Base-by-base conservation (phyloP, 2,329 filamentous ascomycete species). In the Leptographium procerum region DNA sequence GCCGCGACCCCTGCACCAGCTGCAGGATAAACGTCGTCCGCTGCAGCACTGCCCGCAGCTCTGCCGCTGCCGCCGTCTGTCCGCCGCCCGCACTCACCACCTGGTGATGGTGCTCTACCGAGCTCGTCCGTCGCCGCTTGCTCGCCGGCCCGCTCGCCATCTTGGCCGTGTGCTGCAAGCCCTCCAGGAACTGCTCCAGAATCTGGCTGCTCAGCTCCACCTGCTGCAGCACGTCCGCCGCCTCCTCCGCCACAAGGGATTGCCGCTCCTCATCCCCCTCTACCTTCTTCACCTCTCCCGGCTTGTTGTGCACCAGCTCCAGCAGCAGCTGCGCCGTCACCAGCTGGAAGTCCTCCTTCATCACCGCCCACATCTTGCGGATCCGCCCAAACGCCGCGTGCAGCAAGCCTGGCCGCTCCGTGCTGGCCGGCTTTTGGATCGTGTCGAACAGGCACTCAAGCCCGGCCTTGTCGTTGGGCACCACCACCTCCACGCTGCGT, bases 1-100 rank as follows among this genome's bases (percentile, higher is more conserved):
- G 87, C 52, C 84, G 81, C 3, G 91, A 92, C 54, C 82, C 83
- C 68, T 97, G 91, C 19, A 97, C 82, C 29, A 97, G 74, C 69
- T 97, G 91, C 43, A 97, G 77, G 13, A 96, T 88, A 67, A 96
- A 85, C 0, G 91, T 96, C 57, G 92, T 81, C 65, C 87, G 87
- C 64, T 84, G 83, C 62, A 96, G 79, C 8, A 86, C 80, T 53
- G 80, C 78, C 63, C 81, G 82, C 33, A 91, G 72, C 66, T 89
- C 84, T 77, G 36, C 36, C 36, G 36, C 28, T 10, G 52, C 80
- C 14, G 14, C 14, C 36, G 36, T 40, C 36, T 5, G 14, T 7
- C 40, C 16, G 22, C 36, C 16, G 13, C 52, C 24, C 16, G 34
- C 22, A n/a, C n/a, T n/a, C n/a, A n/a, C n/a, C n/a, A n/a, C n/a